A percentile compares a stretch with the other conserved stretches of the same genome.
These are phyloP conservation scores for Astragalus membranaceus DNA, from an alignment of 306 rosid genomes.

Conservation along the genomic window DNA sequence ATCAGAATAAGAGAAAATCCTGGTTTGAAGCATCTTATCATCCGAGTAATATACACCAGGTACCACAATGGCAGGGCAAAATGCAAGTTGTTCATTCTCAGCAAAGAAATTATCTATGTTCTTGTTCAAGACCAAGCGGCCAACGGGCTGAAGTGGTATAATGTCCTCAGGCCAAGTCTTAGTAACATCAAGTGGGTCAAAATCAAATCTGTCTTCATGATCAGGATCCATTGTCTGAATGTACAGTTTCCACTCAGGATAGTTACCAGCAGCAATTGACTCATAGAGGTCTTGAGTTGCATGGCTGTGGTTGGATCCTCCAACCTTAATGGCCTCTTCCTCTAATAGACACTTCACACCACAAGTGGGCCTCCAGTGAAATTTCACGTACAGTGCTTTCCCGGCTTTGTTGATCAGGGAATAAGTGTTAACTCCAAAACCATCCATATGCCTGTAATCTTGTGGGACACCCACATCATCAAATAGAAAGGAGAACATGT, in stretches of 20 bases:
- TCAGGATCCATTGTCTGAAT: slow-evolving; percentile 89
- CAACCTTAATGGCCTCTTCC: slow-evolving; percentile 76
- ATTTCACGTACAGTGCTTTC: slow-evolving; percentile 69
- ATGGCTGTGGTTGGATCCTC: slow-evolving; percentile 95
- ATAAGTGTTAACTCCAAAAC: slow-evolving; percentile 86
- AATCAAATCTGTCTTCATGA: slow-evolving; percentile 78
- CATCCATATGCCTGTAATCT: slow-evolving; percentile 97
- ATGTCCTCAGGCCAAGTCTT: slow-evolving; percentile 98
- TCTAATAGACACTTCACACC: slow-evolving; percentile 82
- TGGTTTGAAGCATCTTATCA: slow-evolving; percentile 87
- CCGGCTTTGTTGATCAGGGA: slow-evolving; percentile 73
- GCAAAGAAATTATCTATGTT: slow-evolving; percentile 94
- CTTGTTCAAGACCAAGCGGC: slow-evolving; percentile 86
- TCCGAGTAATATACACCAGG: slow-evolving; percentile 86
- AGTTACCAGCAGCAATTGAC: slow-evolving; percentile 94
- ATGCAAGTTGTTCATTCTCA: slow-evolving; percentile 93
- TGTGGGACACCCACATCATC: slow-evolving; percentile 87
- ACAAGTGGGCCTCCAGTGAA: slow-evolving; percentile 83
- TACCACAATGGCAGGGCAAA: slow-evolving; percentile 75
- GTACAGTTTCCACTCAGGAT: slow-evolving; percentile 94
- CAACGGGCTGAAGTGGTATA: slow-evolving; percentile 91
- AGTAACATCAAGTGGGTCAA: slow-evolving; percentile 92
- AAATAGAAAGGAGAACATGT: slow-evolving; percentile 74
- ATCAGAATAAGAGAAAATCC: slow-evolving; percentile 82
- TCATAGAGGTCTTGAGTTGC: slow-evolving; percentile 90